phyloP scores from a whole-genome alignment of 2,329 filamentous ascomycete genomes.

The Fusarium albosuccineum region DNA sequence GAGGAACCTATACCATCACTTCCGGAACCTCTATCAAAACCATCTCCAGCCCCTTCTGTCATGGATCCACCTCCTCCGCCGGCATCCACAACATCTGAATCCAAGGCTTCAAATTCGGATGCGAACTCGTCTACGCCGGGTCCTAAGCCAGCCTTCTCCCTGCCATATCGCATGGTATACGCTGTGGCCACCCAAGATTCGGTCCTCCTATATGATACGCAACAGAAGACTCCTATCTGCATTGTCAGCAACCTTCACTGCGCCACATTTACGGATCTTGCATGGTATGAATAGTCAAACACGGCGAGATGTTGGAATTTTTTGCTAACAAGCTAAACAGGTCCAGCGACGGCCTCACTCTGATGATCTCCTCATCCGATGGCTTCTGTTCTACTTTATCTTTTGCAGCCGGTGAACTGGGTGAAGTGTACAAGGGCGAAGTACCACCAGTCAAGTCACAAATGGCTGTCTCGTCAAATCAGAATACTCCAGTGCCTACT shows the following conservation, averaged over 20 bases:
- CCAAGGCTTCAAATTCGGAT: constrained; percentile 62
- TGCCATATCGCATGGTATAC: constrained; percentile 95
- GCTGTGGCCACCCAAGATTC: constrained; percentile 97
- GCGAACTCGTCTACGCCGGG: constrained; percentile 65
- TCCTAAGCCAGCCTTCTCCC: constrained; percentile 79
- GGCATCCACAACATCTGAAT: constrained; percentile 61
- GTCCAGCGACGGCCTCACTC: constrained; percentile 65
- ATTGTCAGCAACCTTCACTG: constrained; percentile 98
- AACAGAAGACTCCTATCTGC: constrained; percentile 93
- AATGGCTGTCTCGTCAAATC: constrained; percentile 64
- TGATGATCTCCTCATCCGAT: constrained; percentile 97
- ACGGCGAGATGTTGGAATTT: neutral
- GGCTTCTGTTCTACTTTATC: constrained; percentile 95
- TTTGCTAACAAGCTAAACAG: constrained; percentile 52
- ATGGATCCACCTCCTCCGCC: constrained; percentile 87
- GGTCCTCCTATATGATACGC: constrained; percentile 94
- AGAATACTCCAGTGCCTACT: constrained; percentile 78
- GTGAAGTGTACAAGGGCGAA: constrained; percentile 82
- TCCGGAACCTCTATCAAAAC: constrained; percentile 82
- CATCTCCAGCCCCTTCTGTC: constrained; percentile 68
- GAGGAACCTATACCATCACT: constrained; percentile 87
- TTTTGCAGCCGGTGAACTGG: constrained; percentile 86
- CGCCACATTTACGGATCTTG: constrained; percentile 95
- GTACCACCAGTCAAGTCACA: constrained; percentile 64
- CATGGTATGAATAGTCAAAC: constrained; percentile 76